Conservation (phyloP, 202 grass and related monocot species). For the Bolboschoenoplectus hybrid region DNA sequence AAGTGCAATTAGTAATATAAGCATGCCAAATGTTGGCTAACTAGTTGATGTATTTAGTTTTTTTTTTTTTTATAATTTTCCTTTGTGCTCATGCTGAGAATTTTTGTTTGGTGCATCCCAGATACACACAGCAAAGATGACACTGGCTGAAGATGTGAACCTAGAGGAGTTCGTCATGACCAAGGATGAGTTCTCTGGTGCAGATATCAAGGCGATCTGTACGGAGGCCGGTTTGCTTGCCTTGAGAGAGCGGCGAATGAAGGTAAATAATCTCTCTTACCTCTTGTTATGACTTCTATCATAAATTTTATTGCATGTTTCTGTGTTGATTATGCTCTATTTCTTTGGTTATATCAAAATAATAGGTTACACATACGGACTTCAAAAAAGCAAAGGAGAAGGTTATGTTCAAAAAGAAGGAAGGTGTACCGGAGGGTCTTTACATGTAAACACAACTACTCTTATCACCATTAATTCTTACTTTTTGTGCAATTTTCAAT, state of each 20-base stretch:
- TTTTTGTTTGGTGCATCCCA: conserved; percentile 37
- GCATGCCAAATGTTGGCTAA: not conserved
- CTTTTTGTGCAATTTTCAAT: not conserved
- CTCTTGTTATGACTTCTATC: not conserved
- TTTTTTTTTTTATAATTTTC: not conserved
- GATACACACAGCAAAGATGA: conserved; percentile 97
- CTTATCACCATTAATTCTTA: not conserved
- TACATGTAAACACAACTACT: conserved; percentile 62
- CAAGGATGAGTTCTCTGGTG: conserved; percentile 91
- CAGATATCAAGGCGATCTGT: conserved; percentile 97
- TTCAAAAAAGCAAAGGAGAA: conserved; percentile 99
- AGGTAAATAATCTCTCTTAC: conserved; percentile 43
- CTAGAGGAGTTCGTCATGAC: conserved; percentile 98
- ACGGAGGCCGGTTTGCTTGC: conserved; percentile 97
- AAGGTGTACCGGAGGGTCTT: conserved; percentile 97
- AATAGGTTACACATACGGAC: conserved; percentile 76
- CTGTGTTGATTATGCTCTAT: not conserved
- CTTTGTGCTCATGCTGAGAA: not conserved
- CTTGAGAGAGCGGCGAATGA: conserved; percentile 92
- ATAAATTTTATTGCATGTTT: not conserved
- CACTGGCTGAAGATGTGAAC: conserved; percentile 91
- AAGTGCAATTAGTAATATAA: not conserved
- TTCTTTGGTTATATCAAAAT: conserved; percentile 13
- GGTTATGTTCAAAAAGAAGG: conserved; percentile 99
- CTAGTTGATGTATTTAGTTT: not conserved